Percentiles rank a stretch among this genome's conserved stretches.
These are phyloP conservation scores for Raffaelea ambrosiae DNA, from an alignment of 2,329 filamentous ascomycete species.

Conservation along the genomic window DNA sequence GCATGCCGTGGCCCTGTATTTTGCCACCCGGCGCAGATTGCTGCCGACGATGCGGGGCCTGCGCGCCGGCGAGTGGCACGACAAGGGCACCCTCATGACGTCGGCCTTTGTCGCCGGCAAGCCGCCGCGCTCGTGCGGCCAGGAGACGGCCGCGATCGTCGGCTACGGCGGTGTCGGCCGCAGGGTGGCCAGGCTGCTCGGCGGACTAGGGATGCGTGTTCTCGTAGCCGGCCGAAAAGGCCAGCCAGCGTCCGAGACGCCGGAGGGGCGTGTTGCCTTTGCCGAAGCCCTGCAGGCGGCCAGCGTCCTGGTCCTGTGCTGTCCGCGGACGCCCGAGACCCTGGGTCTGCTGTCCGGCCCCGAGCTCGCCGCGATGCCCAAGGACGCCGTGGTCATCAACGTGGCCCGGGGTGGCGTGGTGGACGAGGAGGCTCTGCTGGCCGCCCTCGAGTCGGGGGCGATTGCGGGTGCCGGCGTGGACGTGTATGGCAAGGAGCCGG, in stretches of 20 bases:
- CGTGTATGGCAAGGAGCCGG: constrained; percentile 25
- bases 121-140: constrained; percentile 7
- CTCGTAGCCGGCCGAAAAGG: constrained; percentile 13
- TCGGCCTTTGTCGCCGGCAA: constrained; percentile 5
- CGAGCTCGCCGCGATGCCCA: constrained; percentile 12
- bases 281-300: constrained; percentile 16
- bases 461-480: constrained; percentile 24
- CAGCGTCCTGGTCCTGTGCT: constrained; percentile 21
- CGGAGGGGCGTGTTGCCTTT: constrained; percentile 16
- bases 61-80: constrained; percentile 14
- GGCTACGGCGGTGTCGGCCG: constrained; percentile 25
- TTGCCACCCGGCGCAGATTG: constrained; percentile 23
- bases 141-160: constrained; percentile 20
- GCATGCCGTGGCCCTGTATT: constrained; percentile 18
- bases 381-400: constrained; percentile 21
- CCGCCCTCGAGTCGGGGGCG: constrained; percentile 19
- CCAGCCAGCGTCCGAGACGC: constrained; percentile 8
- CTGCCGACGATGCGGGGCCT: constrained; percentile 19
- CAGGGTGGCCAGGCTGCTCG: constrained; percentile 19
- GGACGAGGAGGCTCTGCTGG: constrained; percentile 24
- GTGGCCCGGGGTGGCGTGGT: constrained; percentile 24
- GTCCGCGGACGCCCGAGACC: constrained; percentile 20
- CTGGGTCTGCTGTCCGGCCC: constrained; percentile 13
- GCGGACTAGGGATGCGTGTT: constrained; percentile 22
- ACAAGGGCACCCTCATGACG: constrained; percentile 14